Conservation (phyloP, 768 basidiomycete genomes). For the Lactifluus pinguis region DNA sequence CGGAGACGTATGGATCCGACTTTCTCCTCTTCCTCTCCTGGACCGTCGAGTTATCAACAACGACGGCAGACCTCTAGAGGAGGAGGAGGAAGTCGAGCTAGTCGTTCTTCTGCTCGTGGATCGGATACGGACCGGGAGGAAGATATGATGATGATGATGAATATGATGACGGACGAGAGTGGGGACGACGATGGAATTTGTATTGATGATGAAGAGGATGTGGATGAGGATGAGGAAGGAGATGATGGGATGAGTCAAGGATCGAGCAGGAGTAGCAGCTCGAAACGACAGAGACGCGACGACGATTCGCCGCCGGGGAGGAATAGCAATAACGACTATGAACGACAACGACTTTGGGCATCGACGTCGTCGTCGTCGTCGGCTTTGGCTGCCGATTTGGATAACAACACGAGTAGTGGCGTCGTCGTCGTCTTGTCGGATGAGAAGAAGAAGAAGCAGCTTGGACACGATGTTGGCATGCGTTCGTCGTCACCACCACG, state of each 20-base stretch:
- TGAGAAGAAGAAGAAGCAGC: no score
- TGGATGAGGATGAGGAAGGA: constrained; percentile 14
- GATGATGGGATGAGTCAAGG: constrained; percentile 15
- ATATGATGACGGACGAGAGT: background rate
- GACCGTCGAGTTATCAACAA: background rate
- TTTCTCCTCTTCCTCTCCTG: background rate
- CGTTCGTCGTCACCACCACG: no score
- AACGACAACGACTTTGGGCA: no score
- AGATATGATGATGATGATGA: background rate
- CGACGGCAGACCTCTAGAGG: background rate
- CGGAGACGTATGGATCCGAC: constrained; percentile 5
- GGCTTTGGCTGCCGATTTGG: background rate
- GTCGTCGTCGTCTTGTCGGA: background rate
- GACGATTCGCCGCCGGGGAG: constrained; percentile 16
- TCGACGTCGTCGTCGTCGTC: background rate
- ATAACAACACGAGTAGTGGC: background rate
- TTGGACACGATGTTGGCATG: no score
- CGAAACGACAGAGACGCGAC: constrained; percentile 23
- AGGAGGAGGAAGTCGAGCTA: background rate
- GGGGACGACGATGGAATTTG: background rate
- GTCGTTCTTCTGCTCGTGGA: background rate
- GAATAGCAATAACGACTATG: background rate
- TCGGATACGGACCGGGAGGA: constrained; percentile 7
- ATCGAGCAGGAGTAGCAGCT: constrained; percentile 20
- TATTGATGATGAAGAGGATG: background rate